Conservation (phyloP, 1,284 basidiomycete genomes). For the Naganishia sp. region DNA sequence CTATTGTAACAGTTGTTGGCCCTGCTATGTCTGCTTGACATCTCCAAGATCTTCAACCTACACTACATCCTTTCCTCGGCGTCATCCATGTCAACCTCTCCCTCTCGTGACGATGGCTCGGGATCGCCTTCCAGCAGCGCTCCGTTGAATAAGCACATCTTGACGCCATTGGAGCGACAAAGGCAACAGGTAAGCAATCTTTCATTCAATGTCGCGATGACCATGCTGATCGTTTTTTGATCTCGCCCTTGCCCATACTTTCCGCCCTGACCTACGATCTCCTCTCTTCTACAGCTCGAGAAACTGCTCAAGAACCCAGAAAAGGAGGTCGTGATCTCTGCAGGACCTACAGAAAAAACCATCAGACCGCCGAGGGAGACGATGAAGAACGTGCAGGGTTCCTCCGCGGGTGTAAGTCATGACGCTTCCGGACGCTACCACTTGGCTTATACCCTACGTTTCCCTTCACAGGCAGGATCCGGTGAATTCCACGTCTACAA, state of each 20-base stretch:
- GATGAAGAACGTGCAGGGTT: constrained; percentile 98
- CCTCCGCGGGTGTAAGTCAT: constrained; percentile 66
- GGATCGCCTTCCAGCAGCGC: constrained; percentile 15
- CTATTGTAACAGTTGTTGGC: not conserved
- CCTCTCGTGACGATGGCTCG: not conserved
- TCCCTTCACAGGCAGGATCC: constrained; percentile 68
- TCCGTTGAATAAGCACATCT: constrained; percentile 37
- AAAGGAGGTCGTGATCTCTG: constrained; percentile 63
- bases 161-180: constrained; percentile 42
- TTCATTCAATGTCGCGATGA: not conserved
- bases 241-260: not conserved
- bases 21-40: not conserved
- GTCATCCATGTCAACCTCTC: constrained; percentile 2
- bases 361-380: constrained; percentile 81
- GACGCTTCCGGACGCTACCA: not conserved
- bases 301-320: constrained; percentile 32
- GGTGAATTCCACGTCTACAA: constrained; percentile 99
- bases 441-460: not conserved
- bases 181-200: constrained; percentile 37
- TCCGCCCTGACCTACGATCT: not conserved
- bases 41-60: not conserved
- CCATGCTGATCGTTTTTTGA: constrained; percentile 11
- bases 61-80: not conserved
- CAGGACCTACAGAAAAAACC: constrained; percentile 72
- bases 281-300: constrained; percentile 23